Conservation (phyloP, 192 early-diverging fungal genomes). For the Piromyces sp. region DNA sequence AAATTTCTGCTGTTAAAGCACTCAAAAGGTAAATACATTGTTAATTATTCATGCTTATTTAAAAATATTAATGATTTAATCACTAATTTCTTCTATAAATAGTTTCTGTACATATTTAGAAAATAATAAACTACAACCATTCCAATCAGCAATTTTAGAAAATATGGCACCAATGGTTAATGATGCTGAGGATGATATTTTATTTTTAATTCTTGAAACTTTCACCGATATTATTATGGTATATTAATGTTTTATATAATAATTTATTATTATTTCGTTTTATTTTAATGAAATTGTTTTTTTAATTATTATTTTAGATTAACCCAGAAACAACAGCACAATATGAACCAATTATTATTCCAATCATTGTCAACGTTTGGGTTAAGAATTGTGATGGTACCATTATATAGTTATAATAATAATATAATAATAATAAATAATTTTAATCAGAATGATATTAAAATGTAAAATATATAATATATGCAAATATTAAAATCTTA, state of each 20-base stretch:
- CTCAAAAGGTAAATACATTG: constrained; percentile 26
- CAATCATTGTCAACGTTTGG: constrained; percentile 64
- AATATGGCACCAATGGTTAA: constrained; percentile 31
- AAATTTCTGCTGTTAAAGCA: constrained; percentile 51
- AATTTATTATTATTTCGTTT: constrained; percentile 13
- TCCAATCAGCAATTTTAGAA: constrained; percentile 41
- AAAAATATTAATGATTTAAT: too few relatives aligned
- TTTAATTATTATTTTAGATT: constrained; percentile 33
- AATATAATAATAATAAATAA: too few relatives aligned
- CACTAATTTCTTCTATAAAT: too few relatives aligned
- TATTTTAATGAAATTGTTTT: constrained; percentile 7
- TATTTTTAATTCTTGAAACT: constrained; percentile 50
- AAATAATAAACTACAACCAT: constrained; percentile 12
- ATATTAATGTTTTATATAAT: constrained; percentile 13
- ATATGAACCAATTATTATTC: constrained; percentile 52
- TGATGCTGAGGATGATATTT: constrained; percentile 41
- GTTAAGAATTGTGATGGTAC: constrained; percentile 45
- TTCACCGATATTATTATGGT: constrained; percentile 42
- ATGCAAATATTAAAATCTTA: too few relatives aligned
- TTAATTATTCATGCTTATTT: too few relatives aligned
- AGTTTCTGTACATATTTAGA: neutral
- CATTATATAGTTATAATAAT: neutral
- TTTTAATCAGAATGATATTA: too few relatives aligned
- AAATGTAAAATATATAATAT: too few relatives aligned
- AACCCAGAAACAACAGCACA: constrained; percentile 52